Evolutionary conservation across 2,329 filamentous ascomycete genomes (phyloP).

Genomic region (Botryotinia globosa): DNA sequence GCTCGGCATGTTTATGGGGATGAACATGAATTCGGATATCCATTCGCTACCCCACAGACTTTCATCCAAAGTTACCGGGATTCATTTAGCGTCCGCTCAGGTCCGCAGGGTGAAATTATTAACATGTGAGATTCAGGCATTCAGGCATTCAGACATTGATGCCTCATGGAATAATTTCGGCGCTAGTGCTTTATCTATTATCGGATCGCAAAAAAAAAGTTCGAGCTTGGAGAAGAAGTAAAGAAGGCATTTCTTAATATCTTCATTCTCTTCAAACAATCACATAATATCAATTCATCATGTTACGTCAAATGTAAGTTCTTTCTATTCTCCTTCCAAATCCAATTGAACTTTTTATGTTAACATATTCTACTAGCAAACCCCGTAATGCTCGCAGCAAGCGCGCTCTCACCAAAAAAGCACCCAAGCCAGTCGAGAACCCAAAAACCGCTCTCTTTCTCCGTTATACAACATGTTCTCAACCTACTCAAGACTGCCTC

Average conservation of each 20-base stretch:
- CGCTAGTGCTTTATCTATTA: slow-evolving; percentile 26
- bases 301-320: slow-evolving; percentile 40
- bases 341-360: neutral
- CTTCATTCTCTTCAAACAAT: slow-evolving; percentile 18
- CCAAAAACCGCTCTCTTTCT: slow-evolving; percentile 88
- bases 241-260: slow-evolving; percentile 22
- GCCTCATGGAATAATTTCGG: neutral
- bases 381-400: slow-evolving; percentile 85
- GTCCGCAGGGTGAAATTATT: slow-evolving; percentile 18
- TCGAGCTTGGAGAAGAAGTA: slow-evolving; percentile 23
- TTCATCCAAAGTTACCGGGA: neutral
- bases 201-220: slow-evolving; percentile 24
- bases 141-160: neutral
- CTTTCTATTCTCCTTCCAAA: neutral
- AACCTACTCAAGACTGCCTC: slow-evolving; percentile 77
- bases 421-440: slow-evolving; percentile 85
- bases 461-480: slow-evolving; percentile 79
- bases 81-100: slow-evolving; percentile 15
- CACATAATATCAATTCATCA: slow-evolving; percentile 29
- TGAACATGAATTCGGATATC: slow-evolving; percentile 22
- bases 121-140: slow-evolving; percentile 27
- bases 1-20: slow-evolving; percentile 16
- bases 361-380: slow-evolving; percentile 47
- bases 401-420: slow-evolving; percentile 88
- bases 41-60: slow-evolving; percentile 26